phyloP scores from a whole-genome alignment of 1,284 basidiomycete genomes.

The Cerrena zonata region DNA sequence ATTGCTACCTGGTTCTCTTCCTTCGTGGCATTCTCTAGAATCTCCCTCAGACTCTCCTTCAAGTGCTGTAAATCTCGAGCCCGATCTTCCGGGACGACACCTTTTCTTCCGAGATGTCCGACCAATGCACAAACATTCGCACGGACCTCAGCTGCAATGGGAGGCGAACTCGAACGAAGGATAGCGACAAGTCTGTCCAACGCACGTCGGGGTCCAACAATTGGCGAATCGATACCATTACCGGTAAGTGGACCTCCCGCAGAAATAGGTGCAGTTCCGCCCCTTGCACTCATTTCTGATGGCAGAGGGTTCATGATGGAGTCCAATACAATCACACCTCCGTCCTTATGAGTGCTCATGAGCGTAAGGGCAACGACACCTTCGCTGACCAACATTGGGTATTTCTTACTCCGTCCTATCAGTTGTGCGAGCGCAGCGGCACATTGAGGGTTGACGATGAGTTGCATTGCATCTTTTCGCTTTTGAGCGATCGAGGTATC shows the following conservation, averaged over 20 bases:
- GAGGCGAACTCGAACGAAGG: conserved; percentile 37
- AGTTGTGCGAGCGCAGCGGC: conserved; percentile 66
- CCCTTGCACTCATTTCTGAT: conserved; percentile 27
- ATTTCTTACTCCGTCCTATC: conserved; percentile 71
- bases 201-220: conserved; percentile 44
- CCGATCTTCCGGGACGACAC: conserved; percentile 34
- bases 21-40: conserved; percentile 38
- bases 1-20: conserved; percentile 16
- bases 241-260: conserved; percentile 22
- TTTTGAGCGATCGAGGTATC: conserved; percentile 29
- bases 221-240: conserved; percentile 25
- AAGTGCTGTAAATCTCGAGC: conserved; percentile 39
- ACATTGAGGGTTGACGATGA: conserved; percentile 47
- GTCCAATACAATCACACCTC: conserved; percentile 61
- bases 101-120: conserved; percentile 50
- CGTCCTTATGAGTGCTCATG: conserved; percentile 57
- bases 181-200: neutral
- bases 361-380: conserved; percentile 80
- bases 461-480: conserved; percentile 49
- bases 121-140: conserved; percentile 69
- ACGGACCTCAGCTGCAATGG: conserved; percentile 66
- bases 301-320: conserved; percentile 48
- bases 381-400: conserved; percentile 85
- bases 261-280: conserved; percentile 31
- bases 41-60: conserved; percentile 43